Evolutionary conservation across 495 filamentous ascomycete species (phyloP), one percentile per base, ranked within the genome.

Genomic region (Xylaria longipes): DNA sequence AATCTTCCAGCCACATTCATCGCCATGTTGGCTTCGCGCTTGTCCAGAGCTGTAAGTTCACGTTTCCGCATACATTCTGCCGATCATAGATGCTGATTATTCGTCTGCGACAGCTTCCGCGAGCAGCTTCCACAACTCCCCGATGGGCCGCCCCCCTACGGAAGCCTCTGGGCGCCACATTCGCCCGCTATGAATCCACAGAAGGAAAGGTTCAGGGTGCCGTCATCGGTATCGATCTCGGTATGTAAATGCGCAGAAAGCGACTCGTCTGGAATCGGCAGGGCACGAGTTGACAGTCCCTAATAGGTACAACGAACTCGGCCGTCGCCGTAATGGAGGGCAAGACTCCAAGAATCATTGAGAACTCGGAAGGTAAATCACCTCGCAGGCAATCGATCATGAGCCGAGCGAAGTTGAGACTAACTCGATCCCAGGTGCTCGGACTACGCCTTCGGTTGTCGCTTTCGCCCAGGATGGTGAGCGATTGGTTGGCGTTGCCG

Each of bases 201-300:
- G 92, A 92, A 74, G 90, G 88, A 77, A 91, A 95, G 80, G 92
- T 98, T 68, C 94, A 96, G 87, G 97, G 97, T 79, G 85, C 91
- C 81, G 96, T 99, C 81, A 98, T 99, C 76, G 96, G 96, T 89
- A 98, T 99, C 82, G 96, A 99, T 89, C 87, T 99, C 78, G 96
- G 96, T 95, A 89, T 82, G 92, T 89, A n/a, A n/a, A 37, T 8
- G n/a, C 20, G 43, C 62, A 22, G 27, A n/a, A 17, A 14, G 17
- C 14, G 1, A 6, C 50, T 12, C 5, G 29, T 56, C 5, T 5
- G 11, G 25, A 31, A 25, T 17, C 14, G 12, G 14, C 14, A 17
- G 52, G 52, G 7, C 7, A 22, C 8, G 5, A 50, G 29, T 54
- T 81, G 78, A 77, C 71, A 63, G 2, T 33, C 15, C 14, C 25